These are phyloP conservation scores for Dysphania ambrosioides DNA, from an alignment of 148 eudicot species.

Conservation along the genomic window DNA sequence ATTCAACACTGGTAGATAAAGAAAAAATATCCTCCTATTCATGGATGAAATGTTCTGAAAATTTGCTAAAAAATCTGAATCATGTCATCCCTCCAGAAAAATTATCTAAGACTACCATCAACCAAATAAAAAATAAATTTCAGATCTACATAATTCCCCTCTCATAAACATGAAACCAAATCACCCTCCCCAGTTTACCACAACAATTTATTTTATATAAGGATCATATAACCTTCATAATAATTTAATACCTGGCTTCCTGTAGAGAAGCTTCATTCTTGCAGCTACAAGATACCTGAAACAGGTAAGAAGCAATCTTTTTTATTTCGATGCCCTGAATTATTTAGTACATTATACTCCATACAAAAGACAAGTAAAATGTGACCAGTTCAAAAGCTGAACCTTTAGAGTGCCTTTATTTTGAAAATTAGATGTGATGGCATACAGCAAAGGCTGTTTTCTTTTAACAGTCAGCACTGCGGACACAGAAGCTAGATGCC, in stretches of 20 bases:
- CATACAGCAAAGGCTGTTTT: conserved; percentile 23
- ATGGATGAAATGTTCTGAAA: too few species aligned
- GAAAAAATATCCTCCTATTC: too few species aligned
- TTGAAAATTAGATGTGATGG: conserved; percentile 23
- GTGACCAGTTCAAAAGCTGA: conserved; percentile 17
- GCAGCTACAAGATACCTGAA: conserved; percentile 57
- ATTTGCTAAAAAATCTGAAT: too few species aligned
- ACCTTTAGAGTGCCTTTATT: conserved; percentile 43
- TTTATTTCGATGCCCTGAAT: not conserved
- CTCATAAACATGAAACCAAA: not conserved
- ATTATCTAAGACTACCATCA: too few species aligned
- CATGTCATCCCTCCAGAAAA: too few species aligned
- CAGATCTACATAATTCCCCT: not conserved
- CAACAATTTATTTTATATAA: not conserved
- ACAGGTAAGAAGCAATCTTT: conserved; percentile 14
- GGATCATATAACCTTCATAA: conserved; percentile 6
- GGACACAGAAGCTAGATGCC: conserved; percentile 32
- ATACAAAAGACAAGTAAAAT: conserved; percentile 1
- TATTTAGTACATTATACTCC: not conserved
- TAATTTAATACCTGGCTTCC: conserved; percentile 74
- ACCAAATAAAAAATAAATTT: not conserved
- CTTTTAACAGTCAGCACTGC: conserved; percentile 25
- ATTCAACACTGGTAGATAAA: too few species aligned
- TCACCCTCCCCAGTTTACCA: not conserved
- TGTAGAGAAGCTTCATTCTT: conserved; percentile 45